phyloP scores from a whole-genome alignment of 805 yeast genomes.

The Saccharomycopsis guyanensis region DNA sequence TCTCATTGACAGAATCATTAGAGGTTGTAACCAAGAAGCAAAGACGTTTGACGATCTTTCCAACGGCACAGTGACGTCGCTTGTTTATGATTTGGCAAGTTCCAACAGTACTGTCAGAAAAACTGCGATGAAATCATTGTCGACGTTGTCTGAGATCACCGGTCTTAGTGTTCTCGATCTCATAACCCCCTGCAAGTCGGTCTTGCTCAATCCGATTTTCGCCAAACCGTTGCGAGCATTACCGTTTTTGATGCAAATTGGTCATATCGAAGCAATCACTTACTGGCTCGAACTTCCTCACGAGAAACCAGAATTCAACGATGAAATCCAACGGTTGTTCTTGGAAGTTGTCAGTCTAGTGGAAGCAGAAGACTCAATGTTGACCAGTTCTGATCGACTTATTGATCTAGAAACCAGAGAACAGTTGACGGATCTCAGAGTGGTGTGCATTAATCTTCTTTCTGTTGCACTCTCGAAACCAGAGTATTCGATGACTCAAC shows the following conservation, averaged over 20 bases:
- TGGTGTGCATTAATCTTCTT: constrained; percentile 78
- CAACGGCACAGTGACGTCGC: constrained; percentile 74
- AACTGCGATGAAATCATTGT: constrained; percentile 67
- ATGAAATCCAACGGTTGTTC: constrained; percentile 76
- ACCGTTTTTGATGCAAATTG: constrained; percentile 98
- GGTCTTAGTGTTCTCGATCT: constrained; percentile 63
- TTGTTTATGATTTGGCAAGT: constrained; percentile 88
- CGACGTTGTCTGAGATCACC: constrained; percentile 62
- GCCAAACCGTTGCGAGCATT: constrained; percentile 94
- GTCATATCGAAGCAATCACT: constrained; percentile 95
- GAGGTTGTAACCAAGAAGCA: constrained; percentile 55
- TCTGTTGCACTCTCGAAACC: constrained; percentile 81
- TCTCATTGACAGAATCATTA: constrained; percentile 55
- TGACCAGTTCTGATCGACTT: constrained; percentile 79
- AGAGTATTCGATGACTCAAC: constrained; percentile 68
- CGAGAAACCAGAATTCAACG: constrained; percentile 78
- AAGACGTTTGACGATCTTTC: constrained; percentile 52
- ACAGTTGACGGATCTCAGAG: constrained; percentile 78
- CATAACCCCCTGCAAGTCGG: constrained; percentile 74
- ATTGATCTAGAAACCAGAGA: constrained; percentile 84
- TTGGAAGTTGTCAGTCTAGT: constrained; percentile 90
- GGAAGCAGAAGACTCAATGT: constrained; percentile 95
- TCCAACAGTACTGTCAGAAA: constrained; percentile 77
- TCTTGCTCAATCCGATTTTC: constrained; percentile 85
- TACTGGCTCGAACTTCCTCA: constrained; percentile 78